Evolutionary conservation across 257 asterid species (phyloP), one percentile per base, ranked within the genome.

Genomic region (Lycium barbarum): DNA sequence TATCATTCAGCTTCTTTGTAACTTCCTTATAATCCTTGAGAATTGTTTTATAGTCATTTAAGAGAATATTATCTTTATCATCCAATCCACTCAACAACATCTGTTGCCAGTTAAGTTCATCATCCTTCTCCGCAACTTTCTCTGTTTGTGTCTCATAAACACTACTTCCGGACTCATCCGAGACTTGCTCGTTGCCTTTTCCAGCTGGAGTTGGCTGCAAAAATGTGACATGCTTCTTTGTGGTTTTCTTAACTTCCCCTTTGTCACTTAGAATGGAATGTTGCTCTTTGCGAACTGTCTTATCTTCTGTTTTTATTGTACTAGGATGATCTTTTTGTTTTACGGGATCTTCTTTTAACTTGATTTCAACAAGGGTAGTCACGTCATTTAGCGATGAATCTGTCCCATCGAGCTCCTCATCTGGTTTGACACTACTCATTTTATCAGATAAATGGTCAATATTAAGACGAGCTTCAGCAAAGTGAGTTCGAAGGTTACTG

Each of bases 11-110:
- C 89, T 89, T 90, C 92, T 86, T 93, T 89, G 93, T 96, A 45
- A 89, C 90, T 2, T 96, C 98, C 88, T 96, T 96, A 91, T 93
- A 96, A 83, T 91, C 93, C 86, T 90, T 88, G 68, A 96, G 94
- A 53, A 95, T 86, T 9, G 91, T 84, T 1, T 95, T 91, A 83
- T 93, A 96, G 85, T 96, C 99, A 84, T 88, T 87, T 40, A 95
- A 91, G 6, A 94, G 91, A 83, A 91, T 87, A 88, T 86, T 94
- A 85, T 96, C 98, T 79, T 90, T 91, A 79, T 96, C 99, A 84
- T 95, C 98, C 15, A 93, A 80, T 55, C 95, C 99, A 9, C 85
- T 91, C 86, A 92, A 84, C 20, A 96, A 91, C 93, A 93, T 88
- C 85, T 91, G 92, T 89, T 91, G 96, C 98, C 98, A 93, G 88